These are phyloP conservation scores for Backusella macrospora DNA, from an alignment of 192 early-diverging fungal species.

Conservation along the genomic window DNA sequence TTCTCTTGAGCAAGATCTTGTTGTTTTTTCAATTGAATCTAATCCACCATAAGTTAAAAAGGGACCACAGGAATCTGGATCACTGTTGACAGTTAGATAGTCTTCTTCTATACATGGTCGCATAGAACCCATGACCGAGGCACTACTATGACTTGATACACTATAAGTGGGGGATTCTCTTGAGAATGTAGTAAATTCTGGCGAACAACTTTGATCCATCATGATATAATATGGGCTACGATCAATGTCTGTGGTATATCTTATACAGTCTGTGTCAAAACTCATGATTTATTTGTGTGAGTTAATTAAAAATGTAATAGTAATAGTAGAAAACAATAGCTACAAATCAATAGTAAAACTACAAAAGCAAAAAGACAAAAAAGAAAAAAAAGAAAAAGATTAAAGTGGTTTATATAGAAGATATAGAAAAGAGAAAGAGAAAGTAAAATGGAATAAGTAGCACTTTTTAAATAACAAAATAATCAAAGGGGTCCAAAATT, in stretches of 20 bases:
- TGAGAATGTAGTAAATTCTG: constrained; percentile 18
- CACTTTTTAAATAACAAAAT: constrained; percentile 15
- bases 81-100: constrained; percentile 13
- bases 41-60: neutral
- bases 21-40: neutral
- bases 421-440: neutral
- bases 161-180: constrained; percentile 21
- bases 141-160: constrained; percentile 17
- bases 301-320: neutral
- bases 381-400: neutral
- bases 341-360: neutral
- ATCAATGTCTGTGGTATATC: neutral
- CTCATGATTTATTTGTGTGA: neutral
- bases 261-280: constrained; percentile 6
- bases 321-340: neutral
- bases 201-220: constrained; percentile 10
- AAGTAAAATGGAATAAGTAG: constrained; percentile 2
- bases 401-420: neutral
- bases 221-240: constrained; percentile 4
- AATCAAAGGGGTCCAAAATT: neutral
- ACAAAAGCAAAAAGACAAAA: neutral
- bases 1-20: neutral
- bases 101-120: constrained; percentile 8
- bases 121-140: constrained; percentile 8
- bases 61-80: neutral